phyloP scores from a whole-genome alignment of 139 green algal genomes.

The Auxenochlorella pyrenoidosa region DNA sequence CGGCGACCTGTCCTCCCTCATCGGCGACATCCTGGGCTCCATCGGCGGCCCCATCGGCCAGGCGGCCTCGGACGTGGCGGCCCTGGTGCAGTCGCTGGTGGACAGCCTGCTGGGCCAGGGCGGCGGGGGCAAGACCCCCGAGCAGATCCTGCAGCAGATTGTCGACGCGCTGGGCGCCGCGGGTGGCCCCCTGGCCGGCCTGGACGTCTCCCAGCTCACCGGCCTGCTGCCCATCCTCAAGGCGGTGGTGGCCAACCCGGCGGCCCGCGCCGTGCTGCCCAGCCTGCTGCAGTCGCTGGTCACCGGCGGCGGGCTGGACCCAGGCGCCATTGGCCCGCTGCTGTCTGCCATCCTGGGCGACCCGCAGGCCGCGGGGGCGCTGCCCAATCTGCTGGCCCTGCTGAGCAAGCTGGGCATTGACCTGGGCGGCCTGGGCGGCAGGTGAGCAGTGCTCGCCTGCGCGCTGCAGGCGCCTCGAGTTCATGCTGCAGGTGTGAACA shows the following conservation, averaged over 20 bases:
- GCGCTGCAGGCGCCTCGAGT: too few species aligned
- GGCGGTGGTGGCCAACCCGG: not conserved
- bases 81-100: not conserved
- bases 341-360: not conserved
- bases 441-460: not conserved
- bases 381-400: constrained; percentile 18
- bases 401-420: constrained; percentile 16
- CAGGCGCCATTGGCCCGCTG: not conserved
- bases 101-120: not conserved
- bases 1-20: not conserved
- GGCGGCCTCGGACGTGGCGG: not conserved
- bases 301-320: not conserved
- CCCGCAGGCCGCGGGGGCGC: not conserved
- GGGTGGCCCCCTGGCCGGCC: not conserved
- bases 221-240: not conserved
- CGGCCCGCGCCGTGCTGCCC: not conserved
- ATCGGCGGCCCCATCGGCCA: not conserved
- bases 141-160: not conserved
- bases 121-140: not conserved
- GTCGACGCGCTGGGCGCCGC: not conserved
- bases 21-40: not conserved
- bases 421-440: not conserved
- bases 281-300: constrained; percentile 10
- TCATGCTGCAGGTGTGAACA: not conserved
- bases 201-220: not conserved